Evolutionary conservation across 2,329 filamentous ascomycete genomes (phyloP).

Genomic region (Aureobasidium uvarum): DNA sequence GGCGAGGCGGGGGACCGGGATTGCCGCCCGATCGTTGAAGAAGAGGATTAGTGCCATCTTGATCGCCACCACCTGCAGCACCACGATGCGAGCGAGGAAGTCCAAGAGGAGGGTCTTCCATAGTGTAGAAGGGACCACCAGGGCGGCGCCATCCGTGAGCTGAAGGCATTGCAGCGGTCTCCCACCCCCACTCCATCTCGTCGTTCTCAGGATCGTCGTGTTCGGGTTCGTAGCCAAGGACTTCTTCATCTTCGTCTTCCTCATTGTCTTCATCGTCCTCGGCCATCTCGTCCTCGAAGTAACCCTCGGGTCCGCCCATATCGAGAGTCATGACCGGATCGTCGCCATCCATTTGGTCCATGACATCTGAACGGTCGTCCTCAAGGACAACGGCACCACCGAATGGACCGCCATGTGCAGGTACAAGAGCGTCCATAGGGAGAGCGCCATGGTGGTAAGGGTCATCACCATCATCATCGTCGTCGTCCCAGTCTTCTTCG

Average conservation of each 20-base stretch:
- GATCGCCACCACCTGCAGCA: conserved; percentile 51
- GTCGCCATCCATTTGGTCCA: conserved; percentile 45
- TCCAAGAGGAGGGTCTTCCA: conserved; percentile 38
- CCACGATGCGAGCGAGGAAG: conserved; percentile 46
- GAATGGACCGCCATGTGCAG: conserved; percentile 37
- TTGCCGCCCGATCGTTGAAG: conserved; percentile 54
- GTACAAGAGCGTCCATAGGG: conserved; percentile 27
- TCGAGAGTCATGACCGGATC: conserved; percentile 43
- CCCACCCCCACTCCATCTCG: conserved; percentile 51
- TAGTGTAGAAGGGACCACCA: conserved; percentile 17
- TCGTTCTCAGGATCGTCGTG: conserved; percentile 42
- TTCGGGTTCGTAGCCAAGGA: conserved; percentile 54
- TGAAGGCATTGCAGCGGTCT: conserved; percentile 43
- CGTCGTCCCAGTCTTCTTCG: conserved; percentile 44
- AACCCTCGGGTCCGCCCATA: conserved; percentile 49
- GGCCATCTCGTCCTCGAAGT: conserved; percentile 58
- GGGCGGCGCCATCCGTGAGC: conserved; percentile 9
- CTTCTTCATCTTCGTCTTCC: conserved; percentile 65
- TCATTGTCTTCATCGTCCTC: conserved; percentile 50
- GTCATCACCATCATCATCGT: conserved; percentile 56
- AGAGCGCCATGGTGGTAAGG: conserved; percentile 45
- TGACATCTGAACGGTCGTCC: conserved; percentile 40
- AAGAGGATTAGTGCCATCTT: conserved; percentile 85
- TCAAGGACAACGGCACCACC: conserved; percentile 43
- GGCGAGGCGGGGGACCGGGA: conserved; percentile 15